Evolutionary conservation across 495 filamentous ascomycete genomes (phyloP).

Genomic region (Tuber calosporum): DNA sequence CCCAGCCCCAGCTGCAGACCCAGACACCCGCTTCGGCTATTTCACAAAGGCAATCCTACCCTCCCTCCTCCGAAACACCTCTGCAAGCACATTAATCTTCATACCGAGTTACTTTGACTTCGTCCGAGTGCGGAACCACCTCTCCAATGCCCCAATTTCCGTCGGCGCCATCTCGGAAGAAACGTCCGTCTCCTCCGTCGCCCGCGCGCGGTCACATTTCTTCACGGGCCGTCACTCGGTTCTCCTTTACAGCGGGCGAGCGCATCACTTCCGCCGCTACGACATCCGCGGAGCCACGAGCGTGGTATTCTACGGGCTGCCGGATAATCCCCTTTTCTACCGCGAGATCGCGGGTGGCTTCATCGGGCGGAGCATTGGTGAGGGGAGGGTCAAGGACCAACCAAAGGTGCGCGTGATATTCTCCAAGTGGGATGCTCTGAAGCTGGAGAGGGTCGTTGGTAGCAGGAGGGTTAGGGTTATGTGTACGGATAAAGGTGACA

Average conservation of each 20-base stretch:
- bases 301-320: constrained; percentile 77
- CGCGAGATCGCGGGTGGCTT: constrained; percentile 74
- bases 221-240: constrained; percentile 70
- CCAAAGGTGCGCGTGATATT: constrained; percentile 63
- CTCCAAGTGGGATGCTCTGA: constrained; percentile 79
- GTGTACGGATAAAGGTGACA: constrained; percentile 72
- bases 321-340: constrained; percentile 84
- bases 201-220: constrained; percentile 81
- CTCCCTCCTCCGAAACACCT: constrained; percentile 55
- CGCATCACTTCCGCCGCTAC: constrained; percentile 88
- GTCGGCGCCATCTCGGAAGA: constrained; percentile 89
- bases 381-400: constrained; percentile 46
- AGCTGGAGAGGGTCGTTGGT: constrained; percentile 83
- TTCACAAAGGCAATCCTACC: constrained; percentile 77
- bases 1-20: constrained; percentile 59
- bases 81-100: constrained; percentile 66
- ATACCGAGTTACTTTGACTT: constrained; percentile 92
- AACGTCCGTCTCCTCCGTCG: constrained; percentile 63
- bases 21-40: constrained; percentile 84
- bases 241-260: constrained; percentile 82
- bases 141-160: constrained; percentile 65
- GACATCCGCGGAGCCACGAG: constrained; percentile 68
- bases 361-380: constrained; percentile 52
- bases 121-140: constrained; percentile 82
- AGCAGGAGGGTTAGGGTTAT: constrained; percentile 66